Evolutionary conservation across 108 stramenopile species (phyloP), one percentile per base, ranked within the genome.

Genomic region (Cyclotella choctawhatcheeana): DNA sequence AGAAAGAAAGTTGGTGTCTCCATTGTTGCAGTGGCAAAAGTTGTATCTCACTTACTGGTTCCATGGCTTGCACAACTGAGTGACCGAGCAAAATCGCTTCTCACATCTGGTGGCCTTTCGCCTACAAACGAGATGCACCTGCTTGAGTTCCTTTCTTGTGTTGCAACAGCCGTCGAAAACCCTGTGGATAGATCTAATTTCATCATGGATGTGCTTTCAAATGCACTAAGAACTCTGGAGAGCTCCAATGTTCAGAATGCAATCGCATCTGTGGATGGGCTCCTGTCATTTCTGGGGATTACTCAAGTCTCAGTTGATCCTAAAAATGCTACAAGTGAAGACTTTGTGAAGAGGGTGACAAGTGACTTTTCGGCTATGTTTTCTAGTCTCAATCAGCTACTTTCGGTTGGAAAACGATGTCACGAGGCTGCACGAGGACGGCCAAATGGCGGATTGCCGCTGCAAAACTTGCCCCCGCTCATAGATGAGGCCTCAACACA

Each of bases 381-480:
- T 72, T 89, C 88, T 6, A 81, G 91, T 61, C 79, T 93, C 61
- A 96, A 92, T 74, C 86, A 89, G 58, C 51, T 96, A n/a, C 68
- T 96, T 0, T 92, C 88, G 0, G 95, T 96, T 37, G 95, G 95
- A 35, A 89, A 90, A 78, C 65, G 95, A 43, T 96, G 95, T 67
- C 82, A 93, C 34, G 95, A 96, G 64, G 91, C 89, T n/a, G 82
- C 86, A 25, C 82, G 82, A 67, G 88, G 89, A 64, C 88, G 88
- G 10, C 79, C 85, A 35, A 85, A 76, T 33, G 71, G 74, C 50
- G 77, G 82, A 6, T 35, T 81, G 58, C 83, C 69, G 64, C 53
- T 85, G 60, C 52, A 84, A 79, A 53, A 77, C 79, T 59, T 85
- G 71, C 58, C 74, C 59, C 51, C 55, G 27, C 21, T 71, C 69